Conservation (phyloP, 805 yeast species). For the Barnettozyma sp. region DNA sequence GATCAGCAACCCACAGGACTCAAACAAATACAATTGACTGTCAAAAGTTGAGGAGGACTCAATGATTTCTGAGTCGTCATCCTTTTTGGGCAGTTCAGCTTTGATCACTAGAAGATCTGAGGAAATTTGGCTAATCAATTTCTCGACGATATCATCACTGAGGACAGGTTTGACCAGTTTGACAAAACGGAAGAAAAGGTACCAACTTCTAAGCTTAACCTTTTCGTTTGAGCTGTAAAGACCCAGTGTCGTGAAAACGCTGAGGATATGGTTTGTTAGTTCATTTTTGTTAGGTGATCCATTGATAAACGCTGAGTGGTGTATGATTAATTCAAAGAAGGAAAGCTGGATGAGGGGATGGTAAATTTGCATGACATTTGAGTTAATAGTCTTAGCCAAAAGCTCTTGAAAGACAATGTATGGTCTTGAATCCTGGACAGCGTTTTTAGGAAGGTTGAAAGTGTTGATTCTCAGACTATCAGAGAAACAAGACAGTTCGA, state of each 20-base stretch:
- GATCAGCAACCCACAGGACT: slow-evolving; percentile 75
- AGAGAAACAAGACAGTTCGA: slow-evolving; percentile 69
- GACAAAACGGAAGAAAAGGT: slow-evolving; percentile 74
- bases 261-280: slow-evolving; percentile 56
- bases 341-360: slow-evolving; percentile 80
- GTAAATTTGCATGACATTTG: slow-evolving; percentile 41
- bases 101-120: slow-evolving; percentile 55
- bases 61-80: slow-evolving; percentile 50
- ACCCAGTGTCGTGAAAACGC: slow-evolving; percentile 77
- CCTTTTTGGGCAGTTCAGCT: slow-evolving; percentile 40
- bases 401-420: slow-evolving; percentile 54
- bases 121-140: slow-evolving; percentile 52
- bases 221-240: slow-evolving; percentile 66
- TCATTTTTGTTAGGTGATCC: slow-evolving; percentile 40
- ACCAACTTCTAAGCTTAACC: slow-evolving; percentile 86
- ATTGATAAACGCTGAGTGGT: slow-evolving; percentile 61
- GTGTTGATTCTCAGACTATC: slow-evolving; percentile 75
- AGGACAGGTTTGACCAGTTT: slow-evolving; percentile 66
- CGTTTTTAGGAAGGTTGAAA: slow-evolving; percentile 61
- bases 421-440: slow-evolving; percentile 61
- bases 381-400: slow-evolving; percentile 43
- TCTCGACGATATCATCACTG: slow-evolving; percentile 43
- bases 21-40: slow-evolving; percentile 76
- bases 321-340: slow-evolving; percentile 79
- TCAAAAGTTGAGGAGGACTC: slow-evolving; percentile 54